phyloP scores from a whole-genome alignment of 352 stramenopile genomes.

The Pythium dissotocum region DNA sequence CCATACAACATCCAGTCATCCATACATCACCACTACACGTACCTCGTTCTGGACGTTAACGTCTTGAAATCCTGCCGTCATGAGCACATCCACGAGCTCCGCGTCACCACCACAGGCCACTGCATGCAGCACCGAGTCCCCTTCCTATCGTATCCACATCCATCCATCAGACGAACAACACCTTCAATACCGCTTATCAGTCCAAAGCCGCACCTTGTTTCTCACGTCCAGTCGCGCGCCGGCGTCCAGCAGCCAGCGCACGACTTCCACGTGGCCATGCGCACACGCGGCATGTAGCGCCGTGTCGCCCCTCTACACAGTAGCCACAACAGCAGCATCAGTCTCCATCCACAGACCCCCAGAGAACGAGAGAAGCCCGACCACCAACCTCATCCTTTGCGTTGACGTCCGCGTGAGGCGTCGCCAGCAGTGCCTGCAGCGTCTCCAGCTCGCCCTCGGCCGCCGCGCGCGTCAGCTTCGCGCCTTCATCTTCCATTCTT shows the following conservation, averaged over 20 bases:
- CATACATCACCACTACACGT: not conserved
- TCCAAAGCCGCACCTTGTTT: not conserved
- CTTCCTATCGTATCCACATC: not conserved
- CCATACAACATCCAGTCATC: not conserved
- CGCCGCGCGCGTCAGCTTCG: too few species aligned
- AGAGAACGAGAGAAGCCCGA: too few species aligned
- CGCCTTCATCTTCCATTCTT: too few species aligned
- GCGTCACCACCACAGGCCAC: not conserved
- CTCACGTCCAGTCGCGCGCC: not conserved
- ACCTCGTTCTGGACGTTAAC: not conserved
- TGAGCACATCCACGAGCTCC: not conserved
- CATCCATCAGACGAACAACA: not conserved
- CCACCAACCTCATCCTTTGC: too few species aligned
- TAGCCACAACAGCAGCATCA: too few species aligned
- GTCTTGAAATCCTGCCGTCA: not conserved
- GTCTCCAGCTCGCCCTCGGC: too few species aligned
- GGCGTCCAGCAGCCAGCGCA: not conserved
- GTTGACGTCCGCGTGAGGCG: too few species aligned
- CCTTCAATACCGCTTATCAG: not conserved
- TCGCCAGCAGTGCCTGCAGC: too few species aligned
- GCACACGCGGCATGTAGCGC: not conserved
- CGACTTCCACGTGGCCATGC: not conserved
- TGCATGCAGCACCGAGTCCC: not conserved
- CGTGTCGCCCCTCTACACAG: not conserved
- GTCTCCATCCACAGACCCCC: too few species aligned